phyloP scores from a whole-genome alignment of 2,329 filamentous ascomycete species.

The Fusarium euwallaceae region DNA sequence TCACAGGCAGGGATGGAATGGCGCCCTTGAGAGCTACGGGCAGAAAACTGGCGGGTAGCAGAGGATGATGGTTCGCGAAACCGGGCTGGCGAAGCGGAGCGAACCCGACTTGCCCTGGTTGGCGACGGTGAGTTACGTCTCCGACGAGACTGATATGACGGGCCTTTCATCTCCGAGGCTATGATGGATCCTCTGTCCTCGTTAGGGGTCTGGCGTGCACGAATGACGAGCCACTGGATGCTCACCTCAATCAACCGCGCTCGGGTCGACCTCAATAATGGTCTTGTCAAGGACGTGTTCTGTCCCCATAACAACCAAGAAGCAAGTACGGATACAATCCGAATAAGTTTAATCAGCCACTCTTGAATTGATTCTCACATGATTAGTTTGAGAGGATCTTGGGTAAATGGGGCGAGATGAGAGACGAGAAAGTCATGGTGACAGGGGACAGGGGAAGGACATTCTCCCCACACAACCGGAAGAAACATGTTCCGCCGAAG shows the following conservation, averaged over 20 bases:
- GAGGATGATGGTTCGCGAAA: not conserved
- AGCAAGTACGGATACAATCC: not conserved
- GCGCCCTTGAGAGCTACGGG: not conserved
- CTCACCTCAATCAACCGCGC: not conserved
- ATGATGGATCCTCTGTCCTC: not conserved
- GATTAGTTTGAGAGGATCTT: not conserved
- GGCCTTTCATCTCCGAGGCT: not conserved
- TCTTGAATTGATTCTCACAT: not conserved
- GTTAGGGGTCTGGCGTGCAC: not conserved
- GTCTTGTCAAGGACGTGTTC: not conserved
- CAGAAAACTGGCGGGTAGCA: not conserved
- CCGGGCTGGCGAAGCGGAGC: not conserved
- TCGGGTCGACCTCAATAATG: not conserved
- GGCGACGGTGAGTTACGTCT: not conserved
- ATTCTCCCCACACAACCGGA: not conserved
- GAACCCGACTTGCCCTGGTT: not conserved
- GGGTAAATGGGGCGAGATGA: not conserved
- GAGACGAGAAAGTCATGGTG: not conserved
- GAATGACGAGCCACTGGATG: not conserved
- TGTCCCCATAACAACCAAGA: not conserved
- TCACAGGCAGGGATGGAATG: constrained; percentile 47
- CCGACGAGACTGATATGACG: not conserved
- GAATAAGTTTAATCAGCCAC: not conserved
- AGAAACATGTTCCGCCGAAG: not conserved
- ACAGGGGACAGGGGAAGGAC: not conserved